Percentiles rank a stretch among this genome's conserved stretches.
Evolutionary conservation across 345 rosid genomes (phyloP).

Genomic region (Rhodamnia argentea): DNA sequence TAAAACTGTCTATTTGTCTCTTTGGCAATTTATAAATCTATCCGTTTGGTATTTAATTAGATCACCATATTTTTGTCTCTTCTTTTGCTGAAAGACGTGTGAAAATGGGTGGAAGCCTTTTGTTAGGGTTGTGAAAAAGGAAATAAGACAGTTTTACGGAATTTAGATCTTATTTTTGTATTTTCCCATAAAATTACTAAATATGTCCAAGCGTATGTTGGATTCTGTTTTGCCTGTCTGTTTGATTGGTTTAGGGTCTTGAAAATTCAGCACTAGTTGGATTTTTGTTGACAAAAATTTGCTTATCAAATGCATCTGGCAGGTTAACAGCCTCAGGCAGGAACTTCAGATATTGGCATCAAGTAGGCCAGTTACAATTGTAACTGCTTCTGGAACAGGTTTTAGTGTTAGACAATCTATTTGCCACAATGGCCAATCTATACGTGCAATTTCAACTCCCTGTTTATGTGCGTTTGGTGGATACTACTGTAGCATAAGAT

Average conservation of each 20-base stretch:
- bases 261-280: not conserved
- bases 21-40: not conserved
- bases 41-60: not conserved
- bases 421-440: not conserved
- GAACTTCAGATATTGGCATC: conserved; percentile 56
- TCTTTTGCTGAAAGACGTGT: not conserved
- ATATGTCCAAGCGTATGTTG: not conserved
- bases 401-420: not conserved
- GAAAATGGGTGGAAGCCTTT: not conserved
- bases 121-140: not conserved
- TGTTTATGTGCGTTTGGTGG: not conserved
- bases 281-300: not conserved
- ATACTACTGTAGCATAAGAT: not conserved
- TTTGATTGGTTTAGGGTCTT: not conserved
- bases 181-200: not conserved
- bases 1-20: not conserved
- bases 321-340: conserved; percentile 70
- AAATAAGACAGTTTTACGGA: not conserved
- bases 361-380: conserved; percentile 55
- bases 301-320: not conserved
- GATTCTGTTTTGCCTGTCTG: not conserved
- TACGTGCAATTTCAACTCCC: not conserved
- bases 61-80: not conserved
- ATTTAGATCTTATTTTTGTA: not conserved
- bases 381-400: conserved; percentile 71